Percentiles rank a stretch among this genome's conserved stretches.
Conservation (phyloP, 768 basidiomycete genomes). For the Pleurotus giganteus region DNA sequence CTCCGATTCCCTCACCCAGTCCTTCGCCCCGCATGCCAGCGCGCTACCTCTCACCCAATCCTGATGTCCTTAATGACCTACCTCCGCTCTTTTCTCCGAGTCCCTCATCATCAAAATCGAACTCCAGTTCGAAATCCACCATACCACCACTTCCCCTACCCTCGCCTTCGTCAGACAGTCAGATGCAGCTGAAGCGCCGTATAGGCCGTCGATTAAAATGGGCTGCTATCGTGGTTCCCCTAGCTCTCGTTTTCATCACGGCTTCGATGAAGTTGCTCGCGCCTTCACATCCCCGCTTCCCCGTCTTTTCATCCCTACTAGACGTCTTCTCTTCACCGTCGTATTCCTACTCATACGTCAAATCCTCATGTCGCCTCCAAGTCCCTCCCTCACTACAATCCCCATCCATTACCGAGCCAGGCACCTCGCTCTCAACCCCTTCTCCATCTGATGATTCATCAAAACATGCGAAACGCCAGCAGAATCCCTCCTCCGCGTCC, state of each 20-base stretch:
- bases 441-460: not conserved
- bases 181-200: conserved; percentile 34
- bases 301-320: conserved; percentile 20
- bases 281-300: conserved; percentile 36
- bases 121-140: conserved; percentile 3
- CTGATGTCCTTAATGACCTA: conserved; percentile 1
- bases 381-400: too few species aligned
- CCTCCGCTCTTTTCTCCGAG: conserved; percentile 1
- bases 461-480: conserved; percentile 37
- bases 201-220: conserved; percentile 44
- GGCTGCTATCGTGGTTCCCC: conserved; percentile 55
- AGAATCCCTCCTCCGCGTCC: conserved; percentile 33
- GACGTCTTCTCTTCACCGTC: conserved; percentile 1
- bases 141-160: not conserved
- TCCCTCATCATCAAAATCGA: conserved; percentile 13
- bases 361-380: not conserved
- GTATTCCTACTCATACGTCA: not conserved
- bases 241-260: conserved; percentile 54
- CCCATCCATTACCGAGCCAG: too few species aligned
- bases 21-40: not conserved
- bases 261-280: conserved; percentile 51
- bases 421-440: too few species aligned
- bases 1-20: not conserved
- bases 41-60: not conserved
- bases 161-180: not conserved